Evolutionary conservation across 257 asterid genomes (phyloP).

Genomic region (Craterostigma plantagineum): DNA sequence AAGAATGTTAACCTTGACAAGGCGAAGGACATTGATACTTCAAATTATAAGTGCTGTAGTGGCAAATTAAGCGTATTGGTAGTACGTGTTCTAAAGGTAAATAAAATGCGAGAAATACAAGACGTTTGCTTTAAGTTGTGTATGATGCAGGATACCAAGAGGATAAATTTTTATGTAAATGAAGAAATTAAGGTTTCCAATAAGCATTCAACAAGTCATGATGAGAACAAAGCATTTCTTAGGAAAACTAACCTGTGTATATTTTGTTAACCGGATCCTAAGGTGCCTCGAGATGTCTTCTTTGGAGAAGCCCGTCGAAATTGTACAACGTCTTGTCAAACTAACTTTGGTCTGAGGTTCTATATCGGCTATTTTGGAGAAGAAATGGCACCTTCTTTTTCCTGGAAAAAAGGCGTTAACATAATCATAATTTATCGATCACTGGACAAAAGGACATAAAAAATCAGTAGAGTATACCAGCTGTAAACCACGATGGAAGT

Average conservation of each 20-base stretch:
- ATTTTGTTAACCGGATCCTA: slow-evolving; percentile 48
- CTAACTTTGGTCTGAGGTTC: slow-evolving; percentile 24
- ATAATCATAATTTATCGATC: too few species aligned
- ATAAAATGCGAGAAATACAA: too few species aligned
- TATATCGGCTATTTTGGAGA: slow-evolving; percentile 41
- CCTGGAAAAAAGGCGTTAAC: slow-evolving; percentile 15
- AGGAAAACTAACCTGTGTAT: slow-evolving; percentile 34
- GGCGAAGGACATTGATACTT: too few species aligned
- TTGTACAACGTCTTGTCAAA: slow-evolving; percentile 17
- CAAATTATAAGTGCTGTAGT: too few species aligned
- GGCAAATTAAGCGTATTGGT: too few species aligned
- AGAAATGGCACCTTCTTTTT: slow-evolving; percentile 37
- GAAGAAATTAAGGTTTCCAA: neutral
- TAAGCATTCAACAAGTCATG: neutral
- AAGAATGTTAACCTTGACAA: too few species aligned
- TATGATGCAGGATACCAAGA: neutral
- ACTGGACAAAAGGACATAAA: slow-evolving; percentile 3
- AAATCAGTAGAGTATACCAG: slow-evolving; percentile 26
- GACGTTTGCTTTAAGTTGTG: too few species aligned
- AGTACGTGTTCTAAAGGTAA: too few species aligned
- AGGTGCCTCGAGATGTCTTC: slow-evolving; percentile 24
- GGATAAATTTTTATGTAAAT: too few species aligned
- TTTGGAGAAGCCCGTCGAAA: slow-evolving; percentile 12
- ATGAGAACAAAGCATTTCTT: neutral
- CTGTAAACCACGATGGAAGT: slow-evolving; percentile 59